Evolutionary conservation across 2,329 filamentous ascomycete species (phyloP).

Genomic region (Monilinia aucupariae): DNA sequence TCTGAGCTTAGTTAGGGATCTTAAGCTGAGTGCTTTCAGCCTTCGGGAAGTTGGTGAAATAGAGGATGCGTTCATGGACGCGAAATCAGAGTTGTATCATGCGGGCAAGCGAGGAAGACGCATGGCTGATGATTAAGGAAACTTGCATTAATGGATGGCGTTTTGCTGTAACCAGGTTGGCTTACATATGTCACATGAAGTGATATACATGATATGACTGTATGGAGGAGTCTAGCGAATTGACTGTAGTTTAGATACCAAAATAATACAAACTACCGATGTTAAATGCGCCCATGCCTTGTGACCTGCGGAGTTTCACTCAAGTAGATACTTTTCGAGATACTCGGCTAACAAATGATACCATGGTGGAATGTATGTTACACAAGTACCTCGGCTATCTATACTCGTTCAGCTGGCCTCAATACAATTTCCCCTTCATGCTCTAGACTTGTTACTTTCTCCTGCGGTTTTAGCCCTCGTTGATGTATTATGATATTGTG

Average conservation of each 20-base stretch:
- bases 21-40: conserved; percentile 55
- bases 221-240: conserved; percentile 10
- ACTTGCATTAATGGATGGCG: conserved; percentile 27
- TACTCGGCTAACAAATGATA: too few species aligned
- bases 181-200: conserved; percentile 2
- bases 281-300: too few species aligned
- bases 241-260: conserved; percentile 13
- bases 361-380: too few species aligned
- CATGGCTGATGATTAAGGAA: conserved; percentile 13
- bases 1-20: conserved; percentile 54
- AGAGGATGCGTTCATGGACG: conserved; percentile 74
- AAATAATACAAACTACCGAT: background rate
- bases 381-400: too few species aligned
- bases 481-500: too few species aligned
- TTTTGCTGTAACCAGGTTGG: conserved; percentile 18
- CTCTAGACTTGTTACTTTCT: too few species aligned
- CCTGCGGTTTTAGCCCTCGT: too few species aligned
- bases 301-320: too few species aligned
- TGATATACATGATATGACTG: conserved; percentile 8
- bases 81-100: conserved; percentile 67
- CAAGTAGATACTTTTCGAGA: too few species aligned
- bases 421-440: too few species aligned
- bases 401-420: too few species aligned
- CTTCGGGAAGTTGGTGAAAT: conserved; percentile 62
- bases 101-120: conserved; percentile 55